A percentile compares a stretch with the other conserved stretches of the same genome.
phyloP scores from a whole-genome alignment of 2,329 filamentous ascomycete genomes.

The Aureobasidium musti region DNA sequence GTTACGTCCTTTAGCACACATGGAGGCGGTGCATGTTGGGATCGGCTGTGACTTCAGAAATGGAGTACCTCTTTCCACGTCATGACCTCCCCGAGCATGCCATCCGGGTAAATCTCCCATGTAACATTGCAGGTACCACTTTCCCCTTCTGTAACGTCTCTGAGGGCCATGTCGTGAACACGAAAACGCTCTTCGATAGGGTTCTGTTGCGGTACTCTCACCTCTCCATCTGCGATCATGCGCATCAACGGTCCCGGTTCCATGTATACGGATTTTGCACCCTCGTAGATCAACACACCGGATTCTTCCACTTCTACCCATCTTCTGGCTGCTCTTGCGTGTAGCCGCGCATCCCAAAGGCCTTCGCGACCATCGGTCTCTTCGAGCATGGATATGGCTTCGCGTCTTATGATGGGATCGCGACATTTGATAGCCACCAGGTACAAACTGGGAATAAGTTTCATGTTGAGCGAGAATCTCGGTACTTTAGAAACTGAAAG shows the following conservation, averaged over 20 bases:
- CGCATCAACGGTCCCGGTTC: conserved; percentile 10
- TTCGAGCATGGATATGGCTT: conserved; percentile 34
- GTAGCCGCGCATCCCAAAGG: conserved; percentile 32
- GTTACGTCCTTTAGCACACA: no score
- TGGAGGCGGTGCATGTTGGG: no score
- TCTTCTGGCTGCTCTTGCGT: conserved; percentile 38
- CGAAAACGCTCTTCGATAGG: not conserved
- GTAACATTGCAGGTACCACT: not conserved
- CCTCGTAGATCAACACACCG: not conserved
- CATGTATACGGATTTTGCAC: conserved; percentile 1
- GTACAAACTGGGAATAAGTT: conserved; percentile 35
- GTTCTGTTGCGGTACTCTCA: not conserved
- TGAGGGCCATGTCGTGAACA: conserved; percentile 3
- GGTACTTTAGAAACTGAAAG: conserved; percentile 15
- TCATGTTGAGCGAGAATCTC: conserved; percentile 37
- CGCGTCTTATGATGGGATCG: conserved; percentile 33
- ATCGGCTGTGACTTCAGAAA: not conserved
- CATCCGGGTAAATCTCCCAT: not conserved
- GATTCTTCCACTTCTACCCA: conserved; percentile 38
- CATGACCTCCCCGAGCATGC: not conserved
- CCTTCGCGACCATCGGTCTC: conserved; percentile 33
- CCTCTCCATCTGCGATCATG: conserved; percentile 6
- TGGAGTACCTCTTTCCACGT: not conserved
- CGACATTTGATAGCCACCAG: conserved; percentile 36
- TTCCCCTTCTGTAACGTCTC: not conserved